Evolutionary conservation across 1,139 yeast genomes (phyloP), one percentile per base, ranked within the genome.

Genomic region (Pichiaceae sp.): DNA sequence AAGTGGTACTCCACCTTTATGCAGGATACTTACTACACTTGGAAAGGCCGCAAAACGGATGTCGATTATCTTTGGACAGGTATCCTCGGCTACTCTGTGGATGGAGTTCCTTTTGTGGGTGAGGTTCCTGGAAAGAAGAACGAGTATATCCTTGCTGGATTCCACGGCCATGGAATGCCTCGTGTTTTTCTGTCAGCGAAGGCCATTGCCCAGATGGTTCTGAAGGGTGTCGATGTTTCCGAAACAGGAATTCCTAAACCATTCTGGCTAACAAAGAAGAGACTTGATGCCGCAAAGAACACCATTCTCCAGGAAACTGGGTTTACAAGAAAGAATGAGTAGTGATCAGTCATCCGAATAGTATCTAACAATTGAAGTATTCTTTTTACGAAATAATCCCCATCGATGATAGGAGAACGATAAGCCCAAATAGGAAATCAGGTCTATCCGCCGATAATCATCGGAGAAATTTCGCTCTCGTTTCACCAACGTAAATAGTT

Each of bases 151-250:
- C 37, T 51, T 11, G 58, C 56, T 19, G 59, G 59, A 3, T 54
- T 50, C 41, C 49, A 53, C 27, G 59, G 58, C 9, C 58, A 54
- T 39, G 56, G 56, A 18, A 51, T 51, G 56, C 56, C 56, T 4
- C 44, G 54, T 17, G 42, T 44, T 21, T 46, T 51, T 27, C 37
- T 50, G 25, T 41, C 46, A 26, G 54, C 49, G n/a, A 49, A 49
- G 31, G 51, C 48, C 2, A 38, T 51, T 18, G 46, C 51, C 5
- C 37, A 45, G 11, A 37, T 43, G 39, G 38, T 51, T 4, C 18
- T 39, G 11, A 23, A 40, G 4, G 43, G 33, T 8, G 32, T 32
- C 7, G 16, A 39, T 9, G 42, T 43, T n/a, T 31, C 35, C 14
- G 27, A 37, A 20, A 45, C 47, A 7, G 45, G 28, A 3, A 35